These are phyloP conservation scores for Podospora pseudoanserina DNA, from an alignment of 495 filamentous ascomycete species.

Conservation along the genomic window DNA sequence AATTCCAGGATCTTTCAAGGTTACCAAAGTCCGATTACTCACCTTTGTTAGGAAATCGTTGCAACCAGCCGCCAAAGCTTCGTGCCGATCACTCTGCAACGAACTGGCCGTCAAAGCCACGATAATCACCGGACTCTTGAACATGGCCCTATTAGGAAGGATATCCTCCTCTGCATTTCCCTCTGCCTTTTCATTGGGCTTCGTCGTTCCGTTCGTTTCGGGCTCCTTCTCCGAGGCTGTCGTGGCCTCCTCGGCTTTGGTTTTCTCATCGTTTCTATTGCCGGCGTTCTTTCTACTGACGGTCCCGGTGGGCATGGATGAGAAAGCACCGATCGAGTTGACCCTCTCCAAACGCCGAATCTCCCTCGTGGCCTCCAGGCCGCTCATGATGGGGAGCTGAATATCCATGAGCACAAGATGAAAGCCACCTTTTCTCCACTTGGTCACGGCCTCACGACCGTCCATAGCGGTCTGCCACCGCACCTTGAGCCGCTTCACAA, in stretches of 20 bases:
- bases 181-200: conserved; percentile 18
- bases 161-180: conserved; percentile 60
- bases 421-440: conserved; percentile 93
- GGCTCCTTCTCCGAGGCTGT: conserved; percentile 27
- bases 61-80: conserved; percentile 91
- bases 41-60: conserved; percentile 99
- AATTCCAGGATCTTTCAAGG: neutral
- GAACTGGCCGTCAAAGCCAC: conserved; percentile 92
- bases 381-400: conserved; percentile 95
- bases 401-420: conserved; percentile 99
- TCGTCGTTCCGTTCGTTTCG: conserved; percentile 30
- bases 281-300: neutral
- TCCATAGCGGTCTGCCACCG: conserved; percentile 98
- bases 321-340: conserved; percentile 86
- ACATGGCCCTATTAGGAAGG: conserved; percentile 66
- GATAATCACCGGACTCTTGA: conserved; percentile 96
- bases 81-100: conserved; percentile 89
- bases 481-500: conserved; percentile 94
- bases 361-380: conserved; percentile 93
- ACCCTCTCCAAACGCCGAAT: conserved; percentile 84
- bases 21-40: conserved; percentile 27
- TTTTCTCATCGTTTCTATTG: conserved; percentile 5
- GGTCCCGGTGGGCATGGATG: conserved; percentile 29
- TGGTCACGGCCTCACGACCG: conserved; percentile 82
- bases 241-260: conserved; percentile 34